Evolutionary conservation across 1,284 basidiomycete genomes (phyloP), one percentile per base, ranked within the genome.

Genomic region (Peniophora sp.): DNA sequence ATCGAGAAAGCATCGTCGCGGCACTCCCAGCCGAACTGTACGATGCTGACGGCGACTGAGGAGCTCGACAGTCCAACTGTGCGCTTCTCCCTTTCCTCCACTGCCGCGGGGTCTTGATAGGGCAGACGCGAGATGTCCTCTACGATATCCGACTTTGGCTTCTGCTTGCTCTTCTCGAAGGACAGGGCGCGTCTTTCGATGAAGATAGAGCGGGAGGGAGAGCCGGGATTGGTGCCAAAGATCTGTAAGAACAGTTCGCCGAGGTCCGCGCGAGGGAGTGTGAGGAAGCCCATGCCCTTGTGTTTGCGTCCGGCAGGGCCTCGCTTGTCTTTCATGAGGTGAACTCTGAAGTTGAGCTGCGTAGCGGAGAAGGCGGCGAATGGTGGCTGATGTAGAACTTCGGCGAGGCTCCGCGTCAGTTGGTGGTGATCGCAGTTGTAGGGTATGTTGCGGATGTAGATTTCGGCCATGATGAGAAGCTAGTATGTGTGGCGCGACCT

Each of bases 21-120:
- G 54, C 76, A 81, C 52, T 72, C 66, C 75, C 77, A 79, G 10
- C 80, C 78, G 55, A 82, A 69, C 47, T 70, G 67, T 17, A 84
- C 57, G 2, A 65, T 58, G 3, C 51, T 55, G 43, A 79, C 51
- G 2, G 52, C 49, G 9, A 75, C 61, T 10, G 50, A 27, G 15
- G 60, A 54, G 2, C 57, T 51, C n/a, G 60, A 55, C 2, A 76
- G 60, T 15, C 65, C 54, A 1, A 49, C 43, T 3, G 61, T 55
- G 11, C 62, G 63, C 20, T 57, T 53, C 42, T 62, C 56, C 34
- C 53, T 53, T 3, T 59, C 59, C 45, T 70, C 64, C 10, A 65
- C 53, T 6, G 60, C 59, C 18, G 52, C 52, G 2, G 77, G 78
- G 56, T 80, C 70, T 12, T 69, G 55, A 56, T 74, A 81, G 0